Base-by-base conservation (phyloP, 108 stramenopile species). In the Schizochytrium sp. region DNA sequence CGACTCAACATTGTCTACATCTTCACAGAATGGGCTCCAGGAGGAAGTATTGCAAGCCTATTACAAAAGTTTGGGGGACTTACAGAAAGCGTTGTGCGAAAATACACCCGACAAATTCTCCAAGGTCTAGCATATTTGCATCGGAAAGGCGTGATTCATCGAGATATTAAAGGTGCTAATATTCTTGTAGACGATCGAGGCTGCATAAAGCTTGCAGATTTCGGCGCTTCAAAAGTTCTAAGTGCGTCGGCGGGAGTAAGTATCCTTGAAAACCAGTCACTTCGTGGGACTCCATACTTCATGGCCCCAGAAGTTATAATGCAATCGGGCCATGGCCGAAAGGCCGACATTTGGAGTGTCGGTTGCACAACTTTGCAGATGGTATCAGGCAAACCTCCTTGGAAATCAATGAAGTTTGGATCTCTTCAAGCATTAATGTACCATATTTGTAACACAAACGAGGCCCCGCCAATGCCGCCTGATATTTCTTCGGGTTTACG, bases 101-200 rank as follows among this genome's bases (percentile, higher is more conserved):
- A 92, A 69, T 91, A 90, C 57, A 88, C 92, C 45, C 61, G 55
- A 3, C 92, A 92, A 60, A 89, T 94, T 4, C 53, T 93, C 1
- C 50, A 72, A 17, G 94, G 94, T 10, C 61, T 94, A 53, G 46
- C 72, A 38, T 94, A 93, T 40, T n/a, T 93, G 45, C 94, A 94
- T 89, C 89, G 92, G 4, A 53, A 89, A 46, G 91, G 92, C 53
- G 92, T 94, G 64, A 90, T 92, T 28, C 91, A 91, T 42, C 46
- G 91, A 2, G 90, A 90, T 47, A 61, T 90, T 8, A 88, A 89
- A 56, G 72, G 72, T 3, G 89, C 87, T 55, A 89, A 89, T 50
- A 89, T 89, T 17, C 73, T 89, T 17, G 89, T 88, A 1, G 88
- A 88, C 28, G 89, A 89, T 49, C 76, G 87, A 4, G 87, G 89